Base-by-base conservation (phyloP, 805 yeast genomes). In the Lipomyces yamadae region DNA sequence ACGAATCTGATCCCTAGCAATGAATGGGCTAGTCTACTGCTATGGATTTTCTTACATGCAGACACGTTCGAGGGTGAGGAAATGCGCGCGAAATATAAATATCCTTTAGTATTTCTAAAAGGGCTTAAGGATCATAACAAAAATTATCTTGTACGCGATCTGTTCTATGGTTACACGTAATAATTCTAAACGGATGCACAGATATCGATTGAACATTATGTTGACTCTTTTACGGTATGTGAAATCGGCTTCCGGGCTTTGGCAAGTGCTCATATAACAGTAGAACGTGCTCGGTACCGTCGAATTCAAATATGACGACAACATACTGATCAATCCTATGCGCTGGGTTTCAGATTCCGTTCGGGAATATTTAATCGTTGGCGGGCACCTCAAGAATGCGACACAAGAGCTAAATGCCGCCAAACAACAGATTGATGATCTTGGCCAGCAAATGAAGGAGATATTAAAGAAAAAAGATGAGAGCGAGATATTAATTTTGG, bases 211-310 rank as follows among this genome's bases (percentile, higher is more conserved):
- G 56, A 54, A n/a, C 54, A 60, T 18, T 53, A 53, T 4, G 50
- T 58, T 35, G 63, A 63, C 13, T 53, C 53, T 30, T 63, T 63
- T 18, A 59, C 61, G 35, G 66, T 63, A 60, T 24, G 60, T 30
- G 24, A 8, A 11, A 18, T 18, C 29, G 6, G 30, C 11, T 4
- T 5, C 48, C 6, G 48, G 48, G 24, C 15, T n/a, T 4, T 4
- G 15, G 24, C 10, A 42, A 42, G n/a, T n/a, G 48, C 48, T 42
- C n/a, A 42, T 24, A 42, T 5, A 24, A 15, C 48, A n/a, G 10
- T 24, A 63, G 66, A 63, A 52, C 7, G 62, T 59, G 29, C 50
- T 63, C 15, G 63, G 62, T 3, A 53, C 59, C 33, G 52, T 63
- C 32, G 58, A 45, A 11, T 29, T 59, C 24, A 29, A 30, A 4